Conservation (phyloP, 495 filamentous ascomycete genomes). For the Saxophila tyrrhenica region DNA sequence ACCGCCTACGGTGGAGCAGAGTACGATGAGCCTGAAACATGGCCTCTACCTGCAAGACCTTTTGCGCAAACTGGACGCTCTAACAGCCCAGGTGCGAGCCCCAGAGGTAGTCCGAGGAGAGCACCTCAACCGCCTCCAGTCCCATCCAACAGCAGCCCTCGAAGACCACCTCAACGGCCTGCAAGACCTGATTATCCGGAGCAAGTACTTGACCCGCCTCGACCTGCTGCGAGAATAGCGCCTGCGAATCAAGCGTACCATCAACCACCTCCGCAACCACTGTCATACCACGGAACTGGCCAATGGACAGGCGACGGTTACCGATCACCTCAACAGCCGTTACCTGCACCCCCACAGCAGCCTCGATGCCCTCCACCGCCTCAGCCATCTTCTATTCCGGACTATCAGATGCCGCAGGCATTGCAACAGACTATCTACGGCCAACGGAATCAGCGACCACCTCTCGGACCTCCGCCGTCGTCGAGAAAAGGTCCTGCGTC, state of each 20-base stretch:
- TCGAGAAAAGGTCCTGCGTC: constrained; percentile 61
- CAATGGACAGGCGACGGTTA: constrained; percentile 19
- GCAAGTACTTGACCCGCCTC: constrained; percentile 1
- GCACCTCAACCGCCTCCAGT: neutral
- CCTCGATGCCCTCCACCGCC: neutral
- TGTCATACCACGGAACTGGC: constrained; percentile 9
- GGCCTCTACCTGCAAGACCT: constrained; percentile 12
- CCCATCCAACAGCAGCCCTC: neutral
- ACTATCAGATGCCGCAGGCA: constrained; percentile 44
- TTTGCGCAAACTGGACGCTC: neutral
- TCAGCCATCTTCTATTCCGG: constrained; percentile 42
- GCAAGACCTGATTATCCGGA: constrained; percentile 8
- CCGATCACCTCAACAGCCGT: neutral
- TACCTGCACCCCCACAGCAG: neutral
- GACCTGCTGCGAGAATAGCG: constrained; percentile 5
- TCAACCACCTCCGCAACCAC: neutral
- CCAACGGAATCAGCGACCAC: constrained; percentile 42
- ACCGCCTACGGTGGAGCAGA: constrained; percentile 17
- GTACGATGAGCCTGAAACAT: constrained; percentile 8
- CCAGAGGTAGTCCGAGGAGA: neutral
- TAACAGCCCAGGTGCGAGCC: constrained; percentile 1
- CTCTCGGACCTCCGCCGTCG: constrained; percentile 53
- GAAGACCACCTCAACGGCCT: constrained; percentile 14
- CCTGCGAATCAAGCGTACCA: constrained; percentile 5
- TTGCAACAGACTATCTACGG: constrained; percentile 25